Conservation (phyloP, 371 early-diverging fungal genomes). For the Syncephalastrum monosporum region DNA sequence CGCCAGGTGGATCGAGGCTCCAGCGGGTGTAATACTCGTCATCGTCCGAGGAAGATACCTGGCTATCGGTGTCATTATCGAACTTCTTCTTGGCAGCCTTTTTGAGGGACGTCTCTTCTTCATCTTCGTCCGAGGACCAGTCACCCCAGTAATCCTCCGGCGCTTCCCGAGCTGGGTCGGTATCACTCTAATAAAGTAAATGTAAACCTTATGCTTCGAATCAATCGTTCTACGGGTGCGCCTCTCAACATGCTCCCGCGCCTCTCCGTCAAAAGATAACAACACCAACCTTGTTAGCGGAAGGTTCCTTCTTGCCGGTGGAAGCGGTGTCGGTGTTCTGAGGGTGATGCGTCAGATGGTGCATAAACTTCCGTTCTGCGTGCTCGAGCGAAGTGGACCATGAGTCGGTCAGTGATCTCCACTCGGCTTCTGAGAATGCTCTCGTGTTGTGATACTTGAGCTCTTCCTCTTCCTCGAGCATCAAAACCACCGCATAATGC, state of each 20-base stretch:
- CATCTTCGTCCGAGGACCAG: conserved; percentile 46
- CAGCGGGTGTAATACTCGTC: conserved; percentile 45
- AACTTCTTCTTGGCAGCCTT: conserved; percentile 11
- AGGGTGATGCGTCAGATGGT: conserved; percentile 23
- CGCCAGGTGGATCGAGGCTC: conserved; percentile 41
- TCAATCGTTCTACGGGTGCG: no score
- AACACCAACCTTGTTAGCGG: no score
- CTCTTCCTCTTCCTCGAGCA: conserved; percentile 30
- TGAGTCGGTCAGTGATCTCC: conserved; percentile 17
- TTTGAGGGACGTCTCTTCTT: not conserved
- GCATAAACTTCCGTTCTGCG: conserved; percentile 39
- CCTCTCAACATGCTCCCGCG: no score
- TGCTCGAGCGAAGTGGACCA: conserved; percentile 38
- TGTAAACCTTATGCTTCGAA: no score
- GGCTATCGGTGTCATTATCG: conserved; percentile 11
- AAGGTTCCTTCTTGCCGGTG: conserved; percentile 7
- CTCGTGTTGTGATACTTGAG: conserved; percentile 49
- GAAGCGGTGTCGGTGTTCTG: conserved; percentile 7
- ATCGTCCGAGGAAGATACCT: conserved; percentile 22
- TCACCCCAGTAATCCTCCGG: conserved; percentile 52
- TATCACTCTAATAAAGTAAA: not conserved
- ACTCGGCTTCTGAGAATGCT: conserved; percentile 33
- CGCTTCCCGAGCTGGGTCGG: conserved; percentile 14
- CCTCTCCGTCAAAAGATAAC: no score
- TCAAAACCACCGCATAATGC: conserved; percentile 36